Conservation (phyloP, 495 filamentous ascomycete species). For the Saxophila tyrrhenica region DNA sequence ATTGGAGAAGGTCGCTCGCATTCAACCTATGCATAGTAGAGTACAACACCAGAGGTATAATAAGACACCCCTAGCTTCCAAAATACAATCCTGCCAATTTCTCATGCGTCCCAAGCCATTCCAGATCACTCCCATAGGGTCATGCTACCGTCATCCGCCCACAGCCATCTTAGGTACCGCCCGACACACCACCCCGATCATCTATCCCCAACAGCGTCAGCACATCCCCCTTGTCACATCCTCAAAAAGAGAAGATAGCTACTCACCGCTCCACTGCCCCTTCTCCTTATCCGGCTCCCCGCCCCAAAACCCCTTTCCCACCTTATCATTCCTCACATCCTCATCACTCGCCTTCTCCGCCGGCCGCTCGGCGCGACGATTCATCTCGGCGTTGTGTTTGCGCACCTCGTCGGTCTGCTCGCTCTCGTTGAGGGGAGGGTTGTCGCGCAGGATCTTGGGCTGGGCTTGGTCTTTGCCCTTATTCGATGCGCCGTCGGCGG, state of each 20-base stretch:
- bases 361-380: slow-evolving; percentile 37
- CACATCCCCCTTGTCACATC: not conserved
- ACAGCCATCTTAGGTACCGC: no score
- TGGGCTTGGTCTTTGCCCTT: not conserved
- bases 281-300: slow-evolving; percentile 18
- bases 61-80: no score
- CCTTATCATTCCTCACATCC: slow-evolving; percentile 27
- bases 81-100: no score
- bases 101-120: no score
- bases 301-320: slow-evolving; percentile 22
- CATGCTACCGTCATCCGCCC: no score
- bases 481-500: not conserved
- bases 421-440: not conserved
- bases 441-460: not conserved
- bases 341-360: slow-evolving; percentile 20
- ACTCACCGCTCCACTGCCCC: not conserved
- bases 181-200: no score
- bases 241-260: not conserved
- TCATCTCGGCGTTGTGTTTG: slow-evolving; percentile 52
- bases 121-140: no score
- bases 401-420: not conserved
- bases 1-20: no score
- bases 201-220: not conserved
- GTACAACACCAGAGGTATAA: no score
- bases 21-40: no score